Percentiles rank a stretch among this genome's conserved stretches.
Conservation (phyloP, 129 eudicot genomes). For the Pittosporum tobira region DNA sequence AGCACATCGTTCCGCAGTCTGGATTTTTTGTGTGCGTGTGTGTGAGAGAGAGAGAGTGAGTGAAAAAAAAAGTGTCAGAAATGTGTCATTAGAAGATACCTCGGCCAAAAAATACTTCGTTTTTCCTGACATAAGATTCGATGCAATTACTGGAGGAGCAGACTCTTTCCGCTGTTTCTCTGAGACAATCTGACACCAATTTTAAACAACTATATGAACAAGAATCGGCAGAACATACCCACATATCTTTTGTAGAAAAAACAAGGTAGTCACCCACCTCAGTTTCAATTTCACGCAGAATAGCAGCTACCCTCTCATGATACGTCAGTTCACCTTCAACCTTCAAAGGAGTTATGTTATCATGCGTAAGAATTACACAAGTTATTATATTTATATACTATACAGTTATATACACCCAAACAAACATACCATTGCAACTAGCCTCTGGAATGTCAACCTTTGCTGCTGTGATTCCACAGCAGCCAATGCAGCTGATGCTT, state of each 20-base stretch:
- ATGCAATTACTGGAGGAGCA: constrained; percentile 76
- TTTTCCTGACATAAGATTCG: constrained; percentile 53
- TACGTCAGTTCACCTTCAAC: constrained; percentile 91
- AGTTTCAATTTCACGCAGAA: constrained; percentile 83
- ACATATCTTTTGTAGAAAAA: background rate
- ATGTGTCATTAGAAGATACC: constrained; percentile 33
- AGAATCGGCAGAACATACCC: background rate
- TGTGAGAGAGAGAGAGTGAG: no score
- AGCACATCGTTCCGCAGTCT: background rate
- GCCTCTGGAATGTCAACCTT: constrained; percentile 91
- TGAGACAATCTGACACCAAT: constrained; percentile 68
- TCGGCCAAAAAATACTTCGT: constrained; percentile 88
- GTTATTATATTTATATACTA: no score
- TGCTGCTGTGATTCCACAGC: constrained; percentile 98
- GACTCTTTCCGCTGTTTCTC: constrained; percentile 98
- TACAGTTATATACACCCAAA: background rate
- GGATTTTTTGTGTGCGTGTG: background rate
- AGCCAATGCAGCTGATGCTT: constrained; percentile 87
- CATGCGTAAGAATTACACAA: background rate
- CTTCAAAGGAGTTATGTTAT: constrained; percentile 22
- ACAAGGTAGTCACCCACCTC: constrained; percentile 49
- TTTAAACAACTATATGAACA: constrained; percentile 7
- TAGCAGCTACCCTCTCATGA: constrained; percentile 90
- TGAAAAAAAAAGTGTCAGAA: background rate
- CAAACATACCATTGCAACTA: constrained; percentile 70